Evolutionary conservation across 2,329 filamentous ascomycete genomes (phyloP), one percentile per base, ranked within the genome.

Genomic region (Ascochyta fabae): DNA sequence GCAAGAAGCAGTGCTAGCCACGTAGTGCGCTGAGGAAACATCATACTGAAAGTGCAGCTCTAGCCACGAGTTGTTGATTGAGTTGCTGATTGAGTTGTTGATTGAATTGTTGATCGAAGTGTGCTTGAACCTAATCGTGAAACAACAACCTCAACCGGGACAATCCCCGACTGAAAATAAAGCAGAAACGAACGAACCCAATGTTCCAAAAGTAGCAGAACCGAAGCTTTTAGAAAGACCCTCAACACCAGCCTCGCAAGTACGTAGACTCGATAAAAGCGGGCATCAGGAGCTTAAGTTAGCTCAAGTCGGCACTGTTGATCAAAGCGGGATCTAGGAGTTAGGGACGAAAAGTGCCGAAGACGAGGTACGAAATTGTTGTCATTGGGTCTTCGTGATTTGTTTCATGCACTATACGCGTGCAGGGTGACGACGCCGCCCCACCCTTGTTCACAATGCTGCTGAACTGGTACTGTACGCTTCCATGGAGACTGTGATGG

Each of bases 371-470:
- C 45, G 12, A 10, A 39, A 1, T 40, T n/a, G n/a, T 48, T 45
- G 16, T 27, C n/a, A 19, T 34, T 48, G 45, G 40, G 40, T 27
- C 34, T 19, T 19, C 19, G 19, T 19, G 19, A 19, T 19, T 54
- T 26, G 12, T 35, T 5, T 46, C 46, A 36, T 36, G 46, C 46
- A 46, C 13, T 16, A 35, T 24, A 45, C 41, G 52, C 46, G 51
- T 19, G 45, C 51, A 44, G 40, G 43, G 45, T 45, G 51, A 48
- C 51, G 51, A 48, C 45, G 45, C 39, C 44, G 45, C 51, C 51
- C 51, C 51, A 48, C 51, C 39, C 40, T 27, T 27, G 26, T 5
- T 41, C 35, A 6, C 24, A 2, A 24, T 15, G 50, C 43, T 39
- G 39, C 39, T 38, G 39, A 39, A 43, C 39, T 13, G 15, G 38